phyloP scores from a whole-genome alignment of 306 rosid genomes.

The Pueraria montana region DNA sequence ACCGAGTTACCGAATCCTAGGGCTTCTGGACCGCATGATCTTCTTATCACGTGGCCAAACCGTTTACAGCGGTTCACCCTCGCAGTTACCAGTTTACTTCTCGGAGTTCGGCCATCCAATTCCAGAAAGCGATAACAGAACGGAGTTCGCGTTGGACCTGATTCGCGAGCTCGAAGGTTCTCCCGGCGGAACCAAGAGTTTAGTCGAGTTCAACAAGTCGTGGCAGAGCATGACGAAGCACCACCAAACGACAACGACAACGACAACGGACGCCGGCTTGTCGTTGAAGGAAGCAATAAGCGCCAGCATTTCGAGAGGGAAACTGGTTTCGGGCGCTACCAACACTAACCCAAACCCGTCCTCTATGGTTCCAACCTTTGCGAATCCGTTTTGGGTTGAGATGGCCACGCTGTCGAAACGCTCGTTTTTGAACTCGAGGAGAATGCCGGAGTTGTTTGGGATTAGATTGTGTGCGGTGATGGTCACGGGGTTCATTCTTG shows the following conservation, averaged over 20 bases:
- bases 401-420: slow-evolving; percentile 74
- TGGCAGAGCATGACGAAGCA: slow-evolving; percentile 82
- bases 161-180: slow-evolving; percentile 93
- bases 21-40: slow-evolving; percentile 79
- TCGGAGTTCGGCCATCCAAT: slow-evolving; percentile 87
- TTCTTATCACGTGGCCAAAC: slow-evolving; percentile 89
- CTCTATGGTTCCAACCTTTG: slow-evolving; percentile 79
- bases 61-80: slow-evolving; percentile 86
- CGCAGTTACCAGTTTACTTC: slow-evolving; percentile 66
- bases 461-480: slow-evolving; percentile 78
- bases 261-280: background rate
- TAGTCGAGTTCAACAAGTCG: slow-evolving; percentile 87
- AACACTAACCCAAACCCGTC: slow-evolving; percentile 53
- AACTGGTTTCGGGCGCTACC: slow-evolving; percentile 83
- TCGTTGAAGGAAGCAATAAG: slow-evolving; percentile 92
- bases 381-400: slow-evolving; percentile 79
- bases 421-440: slow-evolving; percentile 62
- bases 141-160: slow-evolving; percentile 93
- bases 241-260: background rate
- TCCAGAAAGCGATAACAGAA: slow-evolving; percentile 87
- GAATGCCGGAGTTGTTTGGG: slow-evolving; percentile 83
- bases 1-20: slow-evolving; percentile 87
- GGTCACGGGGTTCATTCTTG: slow-evolving; percentile 86
- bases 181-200: slow-evolving; percentile 72
- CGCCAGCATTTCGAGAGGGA: slow-evolving; percentile 85